A percentile compares a stretch with the other conserved stretches of the same genome.
phyloP scores from a whole-genome alignment of 2,329 filamentous ascomycete genomes.

The Aspergillus floridensis region DNA sequence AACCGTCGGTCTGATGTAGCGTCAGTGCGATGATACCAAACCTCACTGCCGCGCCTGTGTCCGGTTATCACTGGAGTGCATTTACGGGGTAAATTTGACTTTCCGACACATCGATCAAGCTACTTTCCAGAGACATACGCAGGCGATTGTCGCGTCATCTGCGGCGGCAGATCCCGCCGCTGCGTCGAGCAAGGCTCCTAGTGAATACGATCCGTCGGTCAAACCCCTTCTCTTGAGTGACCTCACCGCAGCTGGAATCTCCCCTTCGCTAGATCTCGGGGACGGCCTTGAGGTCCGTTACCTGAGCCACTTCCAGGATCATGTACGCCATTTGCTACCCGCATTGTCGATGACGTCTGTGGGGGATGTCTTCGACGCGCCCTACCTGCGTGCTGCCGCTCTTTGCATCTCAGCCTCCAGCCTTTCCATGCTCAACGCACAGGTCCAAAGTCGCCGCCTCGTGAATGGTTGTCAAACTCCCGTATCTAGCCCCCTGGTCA shows the following conservation, averaged over 20 bases:
- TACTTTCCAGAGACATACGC: neutral
- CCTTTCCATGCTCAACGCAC: constrained; percentile 15
- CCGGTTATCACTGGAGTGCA: constrained; percentile 15
- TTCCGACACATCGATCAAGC: constrained; percentile 2
- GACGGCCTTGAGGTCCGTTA: constrained; percentile 6
- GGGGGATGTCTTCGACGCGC: neutral
- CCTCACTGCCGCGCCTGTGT: constrained; percentile 13
- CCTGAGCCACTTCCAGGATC: constrained; percentile 7
- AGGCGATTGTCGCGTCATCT: neutral
- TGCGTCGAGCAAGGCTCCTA: neutral
- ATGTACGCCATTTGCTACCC: constrained; percentile 13
- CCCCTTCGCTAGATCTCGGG: neutral
- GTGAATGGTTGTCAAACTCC: neutral
- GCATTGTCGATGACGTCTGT: neutral
- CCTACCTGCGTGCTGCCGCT: neutral
- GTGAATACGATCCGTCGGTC: neutral
- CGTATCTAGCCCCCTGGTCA: constrained; percentile 7
- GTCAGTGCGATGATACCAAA: constrained; percentile 18
- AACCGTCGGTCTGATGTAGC: neutral
- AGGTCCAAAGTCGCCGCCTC: constrained; percentile 6
- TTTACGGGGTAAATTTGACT: constrained; percentile 12
- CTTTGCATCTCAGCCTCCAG: constrained; percentile 18
- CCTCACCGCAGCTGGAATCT: neutral
- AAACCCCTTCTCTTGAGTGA: neutral
- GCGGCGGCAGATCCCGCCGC: neutral